A percentile compares a stretch with the other conserved stretches of the same genome.
Evolutionary conservation across 345 rosid species (phyloP).

Genomic region (Eucalyptus victrix): DNA sequence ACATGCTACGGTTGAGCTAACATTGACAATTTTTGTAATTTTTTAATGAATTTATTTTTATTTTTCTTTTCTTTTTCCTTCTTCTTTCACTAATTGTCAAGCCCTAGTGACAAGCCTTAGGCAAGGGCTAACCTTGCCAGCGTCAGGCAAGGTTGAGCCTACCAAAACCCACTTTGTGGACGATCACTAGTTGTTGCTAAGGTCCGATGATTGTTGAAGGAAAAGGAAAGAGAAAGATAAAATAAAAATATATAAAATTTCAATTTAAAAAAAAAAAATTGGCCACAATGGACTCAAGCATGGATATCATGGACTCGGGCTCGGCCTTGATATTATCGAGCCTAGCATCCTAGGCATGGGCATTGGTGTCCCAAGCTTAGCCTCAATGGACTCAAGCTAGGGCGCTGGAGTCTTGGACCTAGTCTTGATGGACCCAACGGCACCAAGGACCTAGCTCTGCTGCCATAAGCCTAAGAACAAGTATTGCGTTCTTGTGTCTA

Average conservation of each 20-base stretch:
- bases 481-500: neutral
- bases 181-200: fast-evolving
- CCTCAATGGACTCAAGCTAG: fast-evolving
- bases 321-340: fast-evolving
- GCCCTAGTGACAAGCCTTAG: fast-evolving
- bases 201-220: fast-evolving
- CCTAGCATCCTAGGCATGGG: neutral
- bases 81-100: fast-evolving
- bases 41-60: too few species aligned
- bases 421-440: neutral
- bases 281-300: neutral
- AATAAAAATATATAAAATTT: too few species aligned
- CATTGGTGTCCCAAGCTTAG: fast-evolving
- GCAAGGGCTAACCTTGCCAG: neutral
- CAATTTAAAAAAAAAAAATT: too few species aligned
- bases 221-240: too few species aligned
- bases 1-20: fast-evolving
- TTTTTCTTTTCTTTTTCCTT: neutral
- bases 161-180: fast-evolving
- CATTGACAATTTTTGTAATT: neutral
- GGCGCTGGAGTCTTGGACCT: neutral
- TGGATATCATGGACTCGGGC: fast-evolving
- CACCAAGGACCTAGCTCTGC: fast-evolving
- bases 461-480: neutral
- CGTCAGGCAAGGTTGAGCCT: neutral